Base-by-base conservation (phyloP, 805 yeast species). In the Zygotorulaspora florentina region DNA sequence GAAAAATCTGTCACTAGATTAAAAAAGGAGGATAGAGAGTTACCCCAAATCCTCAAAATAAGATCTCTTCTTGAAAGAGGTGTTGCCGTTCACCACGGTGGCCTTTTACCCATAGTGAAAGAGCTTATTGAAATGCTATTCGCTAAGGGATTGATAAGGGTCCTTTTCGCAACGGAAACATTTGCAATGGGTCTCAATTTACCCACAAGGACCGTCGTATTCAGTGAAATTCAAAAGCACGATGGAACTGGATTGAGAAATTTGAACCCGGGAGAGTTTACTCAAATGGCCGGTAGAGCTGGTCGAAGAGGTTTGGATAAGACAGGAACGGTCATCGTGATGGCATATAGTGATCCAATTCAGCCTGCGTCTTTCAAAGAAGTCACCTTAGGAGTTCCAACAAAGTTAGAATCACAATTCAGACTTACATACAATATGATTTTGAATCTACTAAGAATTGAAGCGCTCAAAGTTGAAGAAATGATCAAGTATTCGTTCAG, bases 241-340 rank as follows among this genome's bases (percentile, higher is more conserved):
- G 99, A 93, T 62, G 98, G 98, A 38, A 76, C 81, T 26, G 77
- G 78, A 0, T 81, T 87, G 66, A 76, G 99, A 66, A 79, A 84
- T 59, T 72, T 93, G 49, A 74, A 84, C 8, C 96, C 99, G 0
- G 99, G 99, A 44, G 99, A 93, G 64, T 93, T 91, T 63, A 93
- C 98, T 0, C 99, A 91, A 68, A 93, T 93, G 99, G 90, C 97
- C 0, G 99, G 99, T 37, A 79, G 99, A 66, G 99, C 99, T 0
- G 99, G 99, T 49, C 81, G 99, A 69, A 81, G 99, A 72, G 99
- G 99, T 29, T 70, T 93, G 53, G 99, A 93, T 70, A 70, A 81
- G 16, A 87, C 86, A 0, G 99, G 99, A 61, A 91, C 97, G 0
- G 99, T 93, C 10, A 88, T 93, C 51, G 80, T 90, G 6, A 88